These are phyloP conservation scores for Candida nanaspora DNA, from an alignment of 805 yeast species.

Conservation along the genomic window DNA sequence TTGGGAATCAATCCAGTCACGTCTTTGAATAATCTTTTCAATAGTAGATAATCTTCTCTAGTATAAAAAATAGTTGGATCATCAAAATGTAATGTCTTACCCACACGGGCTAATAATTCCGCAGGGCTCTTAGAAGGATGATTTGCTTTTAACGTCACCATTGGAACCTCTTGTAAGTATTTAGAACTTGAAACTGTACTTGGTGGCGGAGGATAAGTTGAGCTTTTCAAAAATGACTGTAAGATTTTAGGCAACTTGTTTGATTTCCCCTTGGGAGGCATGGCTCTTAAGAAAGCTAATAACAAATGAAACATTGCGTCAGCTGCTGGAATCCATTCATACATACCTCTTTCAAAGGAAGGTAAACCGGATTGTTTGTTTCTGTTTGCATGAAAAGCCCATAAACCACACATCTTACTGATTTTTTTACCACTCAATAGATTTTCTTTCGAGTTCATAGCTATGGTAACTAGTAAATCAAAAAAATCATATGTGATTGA, in stretches of 20 bases:
- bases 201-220: constrained; percentile 57
- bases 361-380: constrained; percentile 30
- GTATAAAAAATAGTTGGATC: constrained; percentile 64
- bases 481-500: constrained; percentile 83
- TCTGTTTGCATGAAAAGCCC: constrained; percentile 60
- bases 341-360: constrained; percentile 60
- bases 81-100: constrained; percentile 58
- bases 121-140: constrained; percentile 39
- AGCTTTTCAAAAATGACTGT: constrained; percentile 55
- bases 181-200: constrained; percentile 17
- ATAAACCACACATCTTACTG: constrained; percentile 73
- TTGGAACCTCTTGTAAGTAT: constrained; percentile 27
- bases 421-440: constrained; percentile 75
- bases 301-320: constrained; percentile 81
- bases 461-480: constrained; percentile 68
- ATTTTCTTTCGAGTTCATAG: constrained; percentile 73
- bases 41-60: constrained; percentile 68
- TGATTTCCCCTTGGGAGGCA: constrained; percentile 49
- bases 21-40: constrained; percentile 65
- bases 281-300: constrained; percentile 68
- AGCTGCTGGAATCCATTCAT: constrained; percentile 72
- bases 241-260: constrained; percentile 58
- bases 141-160: constrained; percentile 30
- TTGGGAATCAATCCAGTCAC: constrained; percentile 49
- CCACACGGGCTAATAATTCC: constrained; percentile 54